Base-by-base conservation (phyloP, 768 basidiomycete genomes). In the Imleria badia region DNA sequence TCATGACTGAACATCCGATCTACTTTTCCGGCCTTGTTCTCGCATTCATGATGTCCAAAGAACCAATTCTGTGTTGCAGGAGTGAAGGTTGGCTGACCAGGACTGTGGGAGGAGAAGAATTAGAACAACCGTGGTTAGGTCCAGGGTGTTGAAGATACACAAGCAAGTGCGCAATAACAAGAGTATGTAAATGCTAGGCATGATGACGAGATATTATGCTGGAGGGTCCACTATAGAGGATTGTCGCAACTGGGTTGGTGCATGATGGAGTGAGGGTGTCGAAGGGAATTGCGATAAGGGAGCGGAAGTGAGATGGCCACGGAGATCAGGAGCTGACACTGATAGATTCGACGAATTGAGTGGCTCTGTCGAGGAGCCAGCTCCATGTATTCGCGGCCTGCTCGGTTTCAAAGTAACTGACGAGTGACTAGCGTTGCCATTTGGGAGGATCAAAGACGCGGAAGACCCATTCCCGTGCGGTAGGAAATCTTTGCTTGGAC, bases 291-390 rank as follows among this genome's bases (percentile, higher is more conserved):
- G 61, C 5, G 48, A 41, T 19, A 56, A 49, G 5, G 61, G 43
- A 40, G 48, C 11, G 6, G 63, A 57, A 52, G n/a, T 30, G 3
- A 54, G 40, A 41, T 52, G 60, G 4, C 52, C 31, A 40, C 52
- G 63, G 23, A 71, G 59, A 31, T 73, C 64, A 19, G 69, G 69
- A 13, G 46, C 46, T 23, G 70, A 71, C 6, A 46, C 61, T 14
- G 67, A 71, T 10, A 65, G 45, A 52, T 46, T 52, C 29, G 60
- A 45, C 29, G 57, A 34, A 34, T 54, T 49, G n/a, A 52, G 50
- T 20, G 50, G 42, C 15, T 52, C 57, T 29, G 45, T 49, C n/a
- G 55, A 41, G 15, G 53, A 13, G 14, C 42, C 51, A 15, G 56
- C 30, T 36, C 48, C 42, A 13, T 60, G 58, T 1, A 35, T 46